Percentiles rank a stretch among this genome's conserved stretches.
phyloP scores from a whole-genome alignment of 1,139 yeast genomes.

The Hemisphaericaspora subhashii region DNA sequence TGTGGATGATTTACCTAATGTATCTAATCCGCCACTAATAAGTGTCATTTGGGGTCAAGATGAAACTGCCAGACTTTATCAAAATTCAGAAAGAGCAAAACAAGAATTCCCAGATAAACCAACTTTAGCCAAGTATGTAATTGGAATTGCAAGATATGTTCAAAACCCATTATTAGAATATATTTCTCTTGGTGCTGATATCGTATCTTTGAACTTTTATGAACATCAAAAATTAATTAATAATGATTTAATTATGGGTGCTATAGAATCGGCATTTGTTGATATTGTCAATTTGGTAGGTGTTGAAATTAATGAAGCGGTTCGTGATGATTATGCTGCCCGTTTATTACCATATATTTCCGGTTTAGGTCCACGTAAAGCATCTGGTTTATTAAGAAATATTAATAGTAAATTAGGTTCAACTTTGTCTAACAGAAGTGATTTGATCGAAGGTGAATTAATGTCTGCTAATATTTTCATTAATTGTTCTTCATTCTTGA shows the following conservation, averaged over 20 bases:
- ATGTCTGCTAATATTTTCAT: constrained; percentile 80
- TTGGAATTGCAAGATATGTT: constrained; percentile 85
- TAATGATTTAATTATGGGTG: constrained; percentile 60
- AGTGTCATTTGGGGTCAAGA: constrained; percentile 83
- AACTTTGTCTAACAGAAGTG: constrained; percentile 66
- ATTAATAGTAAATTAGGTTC: constrained; percentile 72
- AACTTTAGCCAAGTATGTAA: constrained; percentile 77
- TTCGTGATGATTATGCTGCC: constrained; percentile 71
- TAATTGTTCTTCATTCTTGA: constrained; percentile 89
- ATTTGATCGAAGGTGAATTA: constrained; percentile 77
- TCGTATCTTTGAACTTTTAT: constrained; percentile 70
- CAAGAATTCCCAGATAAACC: constrained; percentile 88
- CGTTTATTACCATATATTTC: constrained; percentile 73
- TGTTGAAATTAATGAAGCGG: constrained; percentile 88
- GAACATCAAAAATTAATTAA: constrained; percentile 74
- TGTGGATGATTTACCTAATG: constrained; percentile 45
- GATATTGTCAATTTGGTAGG: constrained; percentile 92
- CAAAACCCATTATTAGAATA: constrained; percentile 92
- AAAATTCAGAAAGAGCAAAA: constrained; percentile 73
- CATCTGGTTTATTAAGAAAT: constrained; percentile 80
- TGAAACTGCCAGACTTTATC: constrained; percentile 89
- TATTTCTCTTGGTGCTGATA: constrained; percentile 73
- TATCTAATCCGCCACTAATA: constrained; percentile 43
- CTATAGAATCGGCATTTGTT: constrained; percentile 80
- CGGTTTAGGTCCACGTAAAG: constrained; percentile 95